Evolutionary conservation across 306 rosid species (phyloP), one percentile per base, ranked within the genome.

Genomic region (Acmispon strigosus): DNA sequence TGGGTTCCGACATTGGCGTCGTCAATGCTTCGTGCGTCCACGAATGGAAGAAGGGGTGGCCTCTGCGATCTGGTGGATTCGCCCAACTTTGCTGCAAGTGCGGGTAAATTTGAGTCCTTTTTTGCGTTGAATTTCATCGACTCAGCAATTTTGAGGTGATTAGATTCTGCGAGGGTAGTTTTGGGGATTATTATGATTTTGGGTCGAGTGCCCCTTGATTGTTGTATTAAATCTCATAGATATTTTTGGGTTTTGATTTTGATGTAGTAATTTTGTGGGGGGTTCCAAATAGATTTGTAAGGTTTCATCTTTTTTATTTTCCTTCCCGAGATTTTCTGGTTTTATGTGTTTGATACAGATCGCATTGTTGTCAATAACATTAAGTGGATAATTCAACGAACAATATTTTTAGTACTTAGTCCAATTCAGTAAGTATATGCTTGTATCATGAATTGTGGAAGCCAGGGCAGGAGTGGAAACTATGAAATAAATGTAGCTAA

Each of bases 41-140:
- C 54, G 89, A 91, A 44, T 89, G 97, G 95, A 91, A 83, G 84
- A 87, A 69, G 71, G 99, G 99, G 18, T 94, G 99, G 99, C 81
- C 85, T 70, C 64, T 91, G 50, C 84, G 95, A 91, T 86, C 95
- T 70, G 97, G 92, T 78, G 96, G 95, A 85, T 94, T 86, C 29
- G 92, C 96, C n/a, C 84, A 86, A 80, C 89, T 91, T 39, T 94
- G 99, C 80, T 73, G 14, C 76, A 77, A 74, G 62, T 94, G 99
- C 92, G 99, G 99, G 99, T 94, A 91, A 72, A 56, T 77, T 63
- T 39, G 22, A 37, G 22, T 24, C 43, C 72, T 27, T 18, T 18
- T 68, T 50, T 50, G 11, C 42, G 53, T 19, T 62, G 7, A 69
- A 70, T 81, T 80, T 45, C 14, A 39, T 66, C 66, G 61, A 52